Evolutionary conservation across 2,329 filamentous ascomycete genomes (phyloP), one percentile per base, ranked within the genome.

Genomic region (Penicillium glabrum): DNA sequence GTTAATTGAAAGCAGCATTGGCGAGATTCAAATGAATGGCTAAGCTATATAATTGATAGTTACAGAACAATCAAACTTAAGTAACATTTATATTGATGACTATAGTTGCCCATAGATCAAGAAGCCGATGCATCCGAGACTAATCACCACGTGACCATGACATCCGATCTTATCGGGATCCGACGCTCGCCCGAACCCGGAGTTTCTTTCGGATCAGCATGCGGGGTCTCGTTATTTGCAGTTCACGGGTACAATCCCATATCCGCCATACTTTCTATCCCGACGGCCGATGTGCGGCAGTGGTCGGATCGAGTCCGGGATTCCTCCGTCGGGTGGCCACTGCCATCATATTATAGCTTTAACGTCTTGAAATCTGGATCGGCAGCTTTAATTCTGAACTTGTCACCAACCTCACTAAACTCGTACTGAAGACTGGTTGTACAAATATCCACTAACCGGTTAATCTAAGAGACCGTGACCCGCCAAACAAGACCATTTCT

Each of bases 271-370:
- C n/a, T 19, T 14, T 27, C 9, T 35, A 47, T 54, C 26, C 57
- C 57, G 57, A 59, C 51, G 47, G 50, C 35, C 44, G 46, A 51
- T 44, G 31, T 14, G 47, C 47, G 51, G 46, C 35, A 44, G 16
- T 50, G 33, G 23, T 27, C 47, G 57, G 50, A 46, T 27, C 35
- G 35, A 39, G 14, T 37, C 50, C 53, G 46, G 27, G 14, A 16
- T 50, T 16, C 11, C 35, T 35, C 57, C 57, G 50, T 41, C 39
- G 39, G 39, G 39, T 41, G 39, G 53, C 45, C 19, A 41, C n/a
- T 51, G 29, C 43, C 46, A 33, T 57, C 27, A 54, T 59, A 21
- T 56, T 55, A 44, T 50, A 33, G 45, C 26, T 11, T 50, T 41
- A n/a, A 26, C 27, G n/a, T 23, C 45, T 46, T 31, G 3, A 19